Conservation (phyloP, 192 early-diverging fungal genomes). For the Backusella circina region DNA sequence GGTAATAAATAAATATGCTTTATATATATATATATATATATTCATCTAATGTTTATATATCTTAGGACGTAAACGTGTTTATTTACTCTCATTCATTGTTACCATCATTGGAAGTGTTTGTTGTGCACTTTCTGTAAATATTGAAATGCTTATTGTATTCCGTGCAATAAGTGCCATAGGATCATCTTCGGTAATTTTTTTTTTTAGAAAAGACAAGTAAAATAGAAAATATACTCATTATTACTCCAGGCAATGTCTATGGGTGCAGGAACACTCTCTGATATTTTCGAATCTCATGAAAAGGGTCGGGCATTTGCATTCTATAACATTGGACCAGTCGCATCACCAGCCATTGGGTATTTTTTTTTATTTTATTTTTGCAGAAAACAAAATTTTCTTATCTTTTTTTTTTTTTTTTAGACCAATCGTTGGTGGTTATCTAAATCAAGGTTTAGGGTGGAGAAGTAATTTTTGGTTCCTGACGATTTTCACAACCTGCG, state of each 20-base stretch:
- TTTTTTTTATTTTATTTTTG: not conserved
- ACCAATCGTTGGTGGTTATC: conserved; percentile 35
- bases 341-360: conserved; percentile 29
- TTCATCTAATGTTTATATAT: not conserved
- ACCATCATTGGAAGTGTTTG: conserved; percentile 17
- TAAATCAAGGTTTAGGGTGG: conserved; percentile 36
- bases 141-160: conserved; percentile 23
- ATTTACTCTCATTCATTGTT: conserved; percentile 23
- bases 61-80: conserved; percentile 23
- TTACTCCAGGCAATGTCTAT: conserved; percentile 22
- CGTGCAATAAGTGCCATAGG: conserved; percentile 29
- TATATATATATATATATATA: not conserved
- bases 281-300: conserved; percentile 27
- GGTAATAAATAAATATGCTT: not conserved
- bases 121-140: conserved; percentile 27
- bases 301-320: conserved; percentile 31
- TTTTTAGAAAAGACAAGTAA: too few species aligned
- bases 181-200: conserved; percentile 24
- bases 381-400: not conserved
- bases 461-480: conserved; percentile 36
- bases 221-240: not conserved
- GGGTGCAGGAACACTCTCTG: conserved; percentile 36
- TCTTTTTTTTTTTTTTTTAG: not conserved
- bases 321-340: conserved; percentile 18
- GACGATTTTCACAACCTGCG: conserved; percentile 9